phyloP scores from a whole-genome alignment of 169 alveolate species.

The Eimeria zaria region DNA sequence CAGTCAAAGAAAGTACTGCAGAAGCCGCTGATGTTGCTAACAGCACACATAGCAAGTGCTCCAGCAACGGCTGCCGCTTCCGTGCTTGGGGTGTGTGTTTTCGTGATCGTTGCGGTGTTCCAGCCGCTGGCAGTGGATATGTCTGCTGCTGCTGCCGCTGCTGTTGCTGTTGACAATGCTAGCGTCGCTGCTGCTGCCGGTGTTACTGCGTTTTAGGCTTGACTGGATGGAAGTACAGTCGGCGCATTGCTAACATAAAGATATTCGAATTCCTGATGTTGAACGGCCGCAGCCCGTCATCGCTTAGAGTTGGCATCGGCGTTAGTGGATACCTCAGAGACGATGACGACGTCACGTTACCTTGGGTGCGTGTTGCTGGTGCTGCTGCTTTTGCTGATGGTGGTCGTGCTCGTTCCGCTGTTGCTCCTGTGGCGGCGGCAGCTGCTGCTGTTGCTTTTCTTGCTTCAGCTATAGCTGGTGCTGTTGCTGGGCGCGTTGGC shows the following conservation, averaged over 20 bases:
- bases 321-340: conserved; percentile 89
- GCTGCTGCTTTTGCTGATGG: not conserved
- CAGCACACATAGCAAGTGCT: too few species aligned
- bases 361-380: conserved; percentile 89
- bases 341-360: conserved; percentile 88
- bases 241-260: conserved; percentile 89
- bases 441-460: not conserved
- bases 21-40: too few species aligned
- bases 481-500: not conserved
- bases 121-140: not conserved
- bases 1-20: too few species aligned
- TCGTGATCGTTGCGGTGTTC: not conserved
- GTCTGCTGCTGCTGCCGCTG: not conserved
- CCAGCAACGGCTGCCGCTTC: too few species aligned
- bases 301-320: conserved; percentile 91
- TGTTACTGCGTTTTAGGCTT: conserved; percentile 77
- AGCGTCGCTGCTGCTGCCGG: too few species aligned
- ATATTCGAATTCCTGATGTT: conserved; percentile 90
- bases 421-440: not conserved
- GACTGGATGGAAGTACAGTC: conserved; percentile 91
- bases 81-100: not conserved
- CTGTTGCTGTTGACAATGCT: too few species aligned
- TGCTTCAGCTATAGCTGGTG: not conserved
- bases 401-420: not conserved
- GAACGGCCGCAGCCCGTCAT: conserved; percentile 88